Conservation (phyloP, 108 stramenopile species). For the Poteriospumella lacustris region DNA sequence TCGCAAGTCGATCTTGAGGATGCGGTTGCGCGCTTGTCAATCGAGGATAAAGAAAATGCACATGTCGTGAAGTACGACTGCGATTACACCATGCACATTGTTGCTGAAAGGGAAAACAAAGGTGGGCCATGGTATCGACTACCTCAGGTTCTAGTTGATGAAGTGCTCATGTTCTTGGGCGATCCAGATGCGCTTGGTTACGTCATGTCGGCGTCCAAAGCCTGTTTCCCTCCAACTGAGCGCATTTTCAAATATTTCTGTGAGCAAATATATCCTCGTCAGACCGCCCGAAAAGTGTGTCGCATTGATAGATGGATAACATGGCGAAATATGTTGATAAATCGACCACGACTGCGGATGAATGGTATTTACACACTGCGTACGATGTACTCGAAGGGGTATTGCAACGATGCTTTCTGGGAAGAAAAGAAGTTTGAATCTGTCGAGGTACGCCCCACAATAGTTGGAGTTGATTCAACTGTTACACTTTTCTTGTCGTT, state of each 20-base stretch:
- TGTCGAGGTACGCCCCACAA: conserved; percentile 10
- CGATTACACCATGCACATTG: no score
- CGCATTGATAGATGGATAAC: neutral
- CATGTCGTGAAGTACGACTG: no score
- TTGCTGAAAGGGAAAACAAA: no score
- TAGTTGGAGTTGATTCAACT: no score
- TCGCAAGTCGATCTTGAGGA: no score
- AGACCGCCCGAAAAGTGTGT: neutral
- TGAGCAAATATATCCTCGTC: neutral
- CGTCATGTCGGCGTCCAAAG: neutral
- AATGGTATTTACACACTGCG: conserved; percentile 13
- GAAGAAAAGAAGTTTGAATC: neutral
- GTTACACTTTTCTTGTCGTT: no score
- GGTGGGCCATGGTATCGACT: neutral
- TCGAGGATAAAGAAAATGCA: no score
- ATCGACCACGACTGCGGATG: neutral
- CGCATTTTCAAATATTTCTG: neutral
- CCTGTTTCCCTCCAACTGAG: neutral
- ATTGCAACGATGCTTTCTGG: conserved; percentile 13
- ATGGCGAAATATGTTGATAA: neutral
- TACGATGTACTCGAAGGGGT: neutral
- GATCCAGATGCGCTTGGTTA: conserved; percentile 9
- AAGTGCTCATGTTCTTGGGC: neutral
- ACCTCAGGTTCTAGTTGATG: neutral
- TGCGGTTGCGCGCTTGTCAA: no score